Evolutionary conservation across 2,329 filamentous ascomycete genomes (phyloP), one percentile per base, ranked within the genome.

Genomic region (Colletotrichum limetticola): DNA sequence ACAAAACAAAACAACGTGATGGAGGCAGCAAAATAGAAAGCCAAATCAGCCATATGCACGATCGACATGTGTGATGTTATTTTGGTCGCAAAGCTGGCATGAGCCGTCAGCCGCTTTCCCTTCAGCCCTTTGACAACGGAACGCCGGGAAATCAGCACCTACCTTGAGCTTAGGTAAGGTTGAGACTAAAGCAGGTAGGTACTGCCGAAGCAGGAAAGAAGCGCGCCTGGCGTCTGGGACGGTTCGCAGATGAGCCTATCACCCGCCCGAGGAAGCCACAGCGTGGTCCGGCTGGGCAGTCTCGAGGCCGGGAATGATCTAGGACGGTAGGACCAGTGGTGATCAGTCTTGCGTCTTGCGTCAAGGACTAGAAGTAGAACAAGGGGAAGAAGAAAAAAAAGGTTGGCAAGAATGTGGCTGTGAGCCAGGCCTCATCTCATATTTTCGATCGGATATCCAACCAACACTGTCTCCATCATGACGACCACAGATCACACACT

Each of bases 281-380:
- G 60, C 71, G 67, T 66, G 56, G 62, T 42, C 69, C 59, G 69
- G 69, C 69, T 64, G 42, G 69, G 53, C 69, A 63, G 8, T 63
- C 24, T 26, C 22, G 22, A 56, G 61, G 66, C 42, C 59, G 46
- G 32, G 61, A 49, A 35, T 52, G 30, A n/a, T 32, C 16, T n/a
- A 52, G 26, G 61, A 35, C 49, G n/a, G 19, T 28, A 42, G 42
- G 59, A 24, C n/a, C 53, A 28, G 37, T 19, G 65, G 16, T 63
- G 58, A 46, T 52, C 55, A 65, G 59, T 57, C 66, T 66, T 28
- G 60, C 61, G 55, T 60, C 35, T 66, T 28, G 60, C 61, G 55
- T 60, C 35, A 49, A 26, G 30, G 59, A 61, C 60, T 70, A 64
- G 35, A 30, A 12, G 35, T 22, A n/a, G 46, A 55, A 64, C 30